Base-by-base conservation (phyloP, 768 basidiomycete species). In the Tephrocybe rancida region DNA sequence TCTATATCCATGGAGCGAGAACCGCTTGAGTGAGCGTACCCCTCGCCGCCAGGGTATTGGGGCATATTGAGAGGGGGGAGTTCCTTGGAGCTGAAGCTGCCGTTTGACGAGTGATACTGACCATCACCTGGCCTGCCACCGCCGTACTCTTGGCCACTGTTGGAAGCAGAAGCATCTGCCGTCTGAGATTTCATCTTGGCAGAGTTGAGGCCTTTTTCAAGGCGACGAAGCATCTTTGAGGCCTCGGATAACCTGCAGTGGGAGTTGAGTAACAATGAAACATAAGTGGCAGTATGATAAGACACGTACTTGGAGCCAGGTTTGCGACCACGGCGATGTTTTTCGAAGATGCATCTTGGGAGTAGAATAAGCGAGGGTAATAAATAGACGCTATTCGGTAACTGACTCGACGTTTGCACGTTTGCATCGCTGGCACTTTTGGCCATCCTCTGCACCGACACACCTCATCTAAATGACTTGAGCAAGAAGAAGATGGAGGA, bases 281-380 rank as follows among this genome's bases (percentile, higher is more conserved):
- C 62, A 56, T 16, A 56, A 38, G 32, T 42, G 48, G 26, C 21
- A 27, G 44, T 32, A 30, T 37, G 52, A 51, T 5, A 37, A 37
- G 7, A 37, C 8, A 30, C 77, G 22, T 68, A 93, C 92, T 93
- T 94, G 71, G 91, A 92, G 61, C 91, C 92, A 16, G 91, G 91
- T 64, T 94, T 94, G 52, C 91, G 83, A 38, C 91, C 91, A 29
- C 91, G 85, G 49, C 92, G 83, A 70, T 94, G 91, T 69, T 93
- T 94, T 74, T 94, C 91, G 61, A 94, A 94, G 29, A 92, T 59
- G 63, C 91, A 92, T 55, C 90, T 92, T 25, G 38, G 32, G 43
- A 29, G 54, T 34, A 13, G 34, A 43, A 58, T 44, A 25, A 49
- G 50, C 18, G 21, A 22, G 25, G 48, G 42, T 52, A 59, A 56